These are phyloP conservation scores for Backusella liffmaniae DNA, from an alignment of 192 early-diverging fungal genomes.

Conservation along the genomic window DNA sequence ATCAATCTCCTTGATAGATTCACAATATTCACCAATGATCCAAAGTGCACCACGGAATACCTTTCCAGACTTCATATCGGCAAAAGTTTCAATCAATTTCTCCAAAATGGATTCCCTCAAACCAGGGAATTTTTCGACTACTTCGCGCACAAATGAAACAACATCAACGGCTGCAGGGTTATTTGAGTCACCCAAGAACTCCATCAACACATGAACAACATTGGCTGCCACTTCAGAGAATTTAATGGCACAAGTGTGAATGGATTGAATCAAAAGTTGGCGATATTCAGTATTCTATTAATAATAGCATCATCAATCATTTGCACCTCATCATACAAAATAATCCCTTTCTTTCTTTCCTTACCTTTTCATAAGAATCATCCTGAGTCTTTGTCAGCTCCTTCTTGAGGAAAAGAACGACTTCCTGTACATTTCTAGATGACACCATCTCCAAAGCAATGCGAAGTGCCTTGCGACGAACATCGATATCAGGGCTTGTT, in stretches of 20 bases:
- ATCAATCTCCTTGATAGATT: constrained; percentile 77
- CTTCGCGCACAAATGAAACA: constrained; percentile 95
- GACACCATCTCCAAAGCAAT: constrained; percentile 93
- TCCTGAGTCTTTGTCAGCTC: constrained; percentile 93
- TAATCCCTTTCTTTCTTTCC: background rate
- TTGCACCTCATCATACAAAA: too few species aligned
- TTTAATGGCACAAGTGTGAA: constrained; percentile 93
- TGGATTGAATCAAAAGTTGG: constrained; percentile 93
- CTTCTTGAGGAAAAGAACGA: constrained; percentile 92
- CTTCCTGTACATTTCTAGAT: constrained; percentile 89
- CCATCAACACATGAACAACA: constrained; percentile 94
- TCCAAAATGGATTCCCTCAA: constrained; percentile 83
- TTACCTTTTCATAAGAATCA: constrained; percentile 84
- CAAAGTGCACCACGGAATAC: constrained; percentile 96
- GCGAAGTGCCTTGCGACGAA: constrained; percentile 82
- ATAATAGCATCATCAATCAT: background rate
- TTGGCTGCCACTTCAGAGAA: constrained; percentile 96
- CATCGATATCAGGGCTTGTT: constrained; percentile 90
- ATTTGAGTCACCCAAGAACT: constrained; percentile 90
- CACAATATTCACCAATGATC: constrained; percentile 97
- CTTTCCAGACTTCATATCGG: constrained; percentile 87
- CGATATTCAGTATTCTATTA: constrained; percentile 86
- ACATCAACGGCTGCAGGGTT: constrained; percentile 92
- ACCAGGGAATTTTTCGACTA: constrained; percentile 93
- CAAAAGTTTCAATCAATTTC: constrained; percentile 79